Conservation (phyloP, 305 asterid genomes). For the Solanum hybrid region DNA sequence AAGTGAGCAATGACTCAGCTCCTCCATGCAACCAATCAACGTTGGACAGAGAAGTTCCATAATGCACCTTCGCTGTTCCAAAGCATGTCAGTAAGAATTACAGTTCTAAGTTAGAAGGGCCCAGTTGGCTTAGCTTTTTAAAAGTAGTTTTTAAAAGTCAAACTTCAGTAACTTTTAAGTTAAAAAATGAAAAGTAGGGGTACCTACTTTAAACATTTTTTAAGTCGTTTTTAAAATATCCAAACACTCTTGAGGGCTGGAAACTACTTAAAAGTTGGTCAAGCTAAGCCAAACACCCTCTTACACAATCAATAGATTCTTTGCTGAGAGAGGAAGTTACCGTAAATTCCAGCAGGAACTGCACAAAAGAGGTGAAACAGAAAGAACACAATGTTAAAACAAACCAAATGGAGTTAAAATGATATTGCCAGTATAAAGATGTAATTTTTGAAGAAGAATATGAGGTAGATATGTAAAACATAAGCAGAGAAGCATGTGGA, state of each 20-base stretch:
- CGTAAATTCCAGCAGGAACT: conserved; percentile 88
- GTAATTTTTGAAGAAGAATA: background rate
- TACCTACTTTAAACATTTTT: background rate
- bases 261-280: background rate
- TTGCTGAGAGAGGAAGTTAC: conserved; percentile 27
- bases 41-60: conserved; percentile 79
- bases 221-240: background rate
- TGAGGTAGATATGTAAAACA: background rate
- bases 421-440: conserved; percentile 3
- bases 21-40: conserved; percentile 94
- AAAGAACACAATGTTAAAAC: conserved; percentile 19
- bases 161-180: background rate
- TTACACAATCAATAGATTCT: background rate
- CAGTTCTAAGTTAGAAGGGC: background rate
- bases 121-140: background rate
- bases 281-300: background rate
- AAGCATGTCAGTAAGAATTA: background rate
- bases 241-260: background rate
- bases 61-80: conserved; percentile 70
- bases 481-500: background rate
- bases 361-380: conserved; percentile 22
- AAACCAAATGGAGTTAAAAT: conserved; percentile 15
- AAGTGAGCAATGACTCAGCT: conserved; percentile 77
- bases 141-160: background rate
- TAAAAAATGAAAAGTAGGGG: background rate